Base-by-base conservation (phyloP, 139 green algal genomes). In the Picochlorum sp. region DNA sequence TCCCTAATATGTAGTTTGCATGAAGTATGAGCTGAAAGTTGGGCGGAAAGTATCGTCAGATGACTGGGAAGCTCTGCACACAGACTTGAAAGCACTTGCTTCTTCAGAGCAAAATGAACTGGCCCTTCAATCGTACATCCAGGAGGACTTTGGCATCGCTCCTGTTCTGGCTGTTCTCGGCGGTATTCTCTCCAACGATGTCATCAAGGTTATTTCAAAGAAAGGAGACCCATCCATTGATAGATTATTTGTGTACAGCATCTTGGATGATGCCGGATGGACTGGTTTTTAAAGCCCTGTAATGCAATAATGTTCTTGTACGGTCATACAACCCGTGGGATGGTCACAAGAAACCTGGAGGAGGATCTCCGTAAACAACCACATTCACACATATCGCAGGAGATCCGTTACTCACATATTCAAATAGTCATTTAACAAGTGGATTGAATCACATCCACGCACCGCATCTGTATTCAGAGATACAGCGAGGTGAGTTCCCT, bases 161-260 rank as follows among this genome's bases (percentile, higher is more conserved):
- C 75, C 89, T 18, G 75, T 90, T 23, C 80, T 76, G 49, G 82
- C 91, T 4, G 65, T 97, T 8, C 62, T 95, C 30, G 90, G 90
- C 0, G 90, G 91, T 14, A 71, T 93, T 21, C 65, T 95, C 21
- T 86, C 81, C 3, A 93, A 96, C 59, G 86, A 94, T 56, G 64
- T 92, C 15, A 70, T 97, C n/a, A 84, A 86, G n/a, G 78, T 77
- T 15, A 68, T 97, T 8, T 90, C 84, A 14, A 23, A 64, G 4
- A 85, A 85, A 28, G 78, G 77, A 2, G 72, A 80, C 24, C 90
- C 89, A 16, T n/a, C 13, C 8, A 61, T 97, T 28, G 75, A 85
- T 37, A 97, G 97, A 69, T 73, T 92, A 11, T 91, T 96, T 52
- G 85, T 88, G 18, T 97, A 82, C 62, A 69, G 46, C 13, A 44